A percentile compares a stretch with the other conserved stretches of the same genome.
Conservation (phyloP, 2,329 filamentous ascomycete genomes). For the Fusarium pininemorale region DNA sequence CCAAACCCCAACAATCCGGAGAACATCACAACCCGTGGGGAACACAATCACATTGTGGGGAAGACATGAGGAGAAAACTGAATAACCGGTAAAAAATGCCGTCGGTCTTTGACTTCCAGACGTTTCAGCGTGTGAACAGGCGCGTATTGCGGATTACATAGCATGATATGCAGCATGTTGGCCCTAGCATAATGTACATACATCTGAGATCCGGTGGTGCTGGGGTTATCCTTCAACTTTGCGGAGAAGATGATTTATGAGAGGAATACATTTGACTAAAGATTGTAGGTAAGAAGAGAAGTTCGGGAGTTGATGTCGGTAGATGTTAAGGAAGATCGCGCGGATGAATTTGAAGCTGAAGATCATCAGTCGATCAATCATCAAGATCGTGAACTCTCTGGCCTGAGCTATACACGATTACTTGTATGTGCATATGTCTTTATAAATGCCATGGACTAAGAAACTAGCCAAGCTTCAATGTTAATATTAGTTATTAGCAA, state of each 20-base stretch:
- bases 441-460: background rate
- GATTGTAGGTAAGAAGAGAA: background rate
- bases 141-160: slow-evolving; percentile 5
- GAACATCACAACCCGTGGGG: background rate
- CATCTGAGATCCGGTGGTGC: slow-evolving; percentile 9
- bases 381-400: background rate
- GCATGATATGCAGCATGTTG: background rate
- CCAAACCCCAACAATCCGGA: background rate
- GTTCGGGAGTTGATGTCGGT: slow-evolving; percentile 8
- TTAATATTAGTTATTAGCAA: no score
- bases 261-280: background rate
- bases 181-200: background rate
- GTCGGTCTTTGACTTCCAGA: slow-evolving; percentile 16
- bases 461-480: no score
- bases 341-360: background rate
- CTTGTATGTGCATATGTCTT: no score
- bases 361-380: background rate
- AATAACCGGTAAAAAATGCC: background rate
- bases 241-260: slow-evolving; percentile 1
- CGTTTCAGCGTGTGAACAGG: background rate
- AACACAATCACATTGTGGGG: slow-evolving; percentile 1
- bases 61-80: background rate
- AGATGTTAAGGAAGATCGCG: background rate
- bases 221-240: slow-evolving; percentile 1
- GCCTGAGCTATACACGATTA: background rate